These are phyloP conservation scores for Gastrolobium bilobum DNA, from an alignment of 306 rosid genomes.

Conservation along the genomic window DNA sequence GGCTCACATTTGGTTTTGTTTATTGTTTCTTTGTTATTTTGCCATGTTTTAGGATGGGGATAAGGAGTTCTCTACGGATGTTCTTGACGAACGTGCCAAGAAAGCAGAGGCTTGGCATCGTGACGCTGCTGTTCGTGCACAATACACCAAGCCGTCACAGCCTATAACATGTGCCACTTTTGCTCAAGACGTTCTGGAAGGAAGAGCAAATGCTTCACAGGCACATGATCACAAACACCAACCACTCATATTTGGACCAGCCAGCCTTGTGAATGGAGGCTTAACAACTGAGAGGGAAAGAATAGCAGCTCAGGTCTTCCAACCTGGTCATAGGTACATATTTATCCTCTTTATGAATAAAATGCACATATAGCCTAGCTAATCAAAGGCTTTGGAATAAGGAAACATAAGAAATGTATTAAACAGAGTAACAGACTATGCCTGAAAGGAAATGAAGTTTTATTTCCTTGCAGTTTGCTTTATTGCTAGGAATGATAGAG, in stretches of 20 bases:
- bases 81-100: slow-evolving; percentile 83
- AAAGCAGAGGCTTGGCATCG: slow-evolving; percentile 92
- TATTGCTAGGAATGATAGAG: neutral
- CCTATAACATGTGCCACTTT: slow-evolving; percentile 98
- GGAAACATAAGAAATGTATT: neutral
- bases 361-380: slow-evolving; percentile 28
- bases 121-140: slow-evolving; percentile 70
- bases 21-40: slow-evolving; percentile 31
- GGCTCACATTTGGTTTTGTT: slow-evolving; percentile 12
- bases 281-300: slow-evolving; percentile 84
- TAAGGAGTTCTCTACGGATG: slow-evolving; percentile 69
- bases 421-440: neutral
- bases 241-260: slow-evolving; percentile 92
- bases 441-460: slow-evolving; percentile 28
- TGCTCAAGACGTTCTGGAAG: slow-evolving; percentile 98
- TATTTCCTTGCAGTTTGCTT: slow-evolving; percentile 24
- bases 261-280: slow-evolving; percentile 86
- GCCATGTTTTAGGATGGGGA: slow-evolving; percentile 74
- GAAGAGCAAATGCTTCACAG: slow-evolving; percentile 83
- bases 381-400: neutral
- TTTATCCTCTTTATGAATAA: slow-evolving; percentile 17
- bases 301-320: slow-evolving; percentile 95
- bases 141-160: slow-evolving; percentile 67
- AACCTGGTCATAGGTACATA: slow-evolving; percentile 70
- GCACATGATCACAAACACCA: slow-evolving; percentile 95